phyloP scores from a whole-genome alignment of 2,329 filamentous ascomycete species.

The Epichloe scottii region DNA sequence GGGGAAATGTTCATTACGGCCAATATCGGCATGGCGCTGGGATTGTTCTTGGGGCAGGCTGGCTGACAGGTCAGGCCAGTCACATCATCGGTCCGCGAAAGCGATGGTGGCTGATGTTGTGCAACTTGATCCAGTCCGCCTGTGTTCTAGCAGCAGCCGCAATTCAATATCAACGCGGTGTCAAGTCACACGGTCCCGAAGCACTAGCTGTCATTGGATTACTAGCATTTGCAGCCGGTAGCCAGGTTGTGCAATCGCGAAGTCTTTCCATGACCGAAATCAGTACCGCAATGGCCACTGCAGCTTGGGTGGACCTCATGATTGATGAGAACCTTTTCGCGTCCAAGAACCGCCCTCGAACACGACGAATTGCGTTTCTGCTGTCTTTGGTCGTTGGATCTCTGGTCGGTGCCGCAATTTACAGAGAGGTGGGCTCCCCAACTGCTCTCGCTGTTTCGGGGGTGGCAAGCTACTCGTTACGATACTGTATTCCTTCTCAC shows the following conservation, averaged over 20 bases:
- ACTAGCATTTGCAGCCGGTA: slow-evolving; percentile 42
- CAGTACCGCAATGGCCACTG: slow-evolving; percentile 52
- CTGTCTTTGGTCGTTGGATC: slow-evolving; percentile 32
- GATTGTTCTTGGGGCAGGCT: slow-evolving; percentile 42
- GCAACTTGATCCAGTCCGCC: slow-evolving; percentile 40
- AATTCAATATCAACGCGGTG: slow-evolving; percentile 31
- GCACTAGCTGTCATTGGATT: slow-evolving; percentile 35
- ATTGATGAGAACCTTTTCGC: slow-evolving; percentile 39
- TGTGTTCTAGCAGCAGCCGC: slow-evolving; percentile 41
- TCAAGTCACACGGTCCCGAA: slow-evolving; percentile 19
- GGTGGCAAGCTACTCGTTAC: slow-evolving; percentile 14
- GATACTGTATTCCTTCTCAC: slow-evolving; percentile 11
- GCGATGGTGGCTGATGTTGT: slow-evolving; percentile 40
- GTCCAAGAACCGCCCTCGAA: slow-evolving; percentile 34
- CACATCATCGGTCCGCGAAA: slow-evolving; percentile 37
- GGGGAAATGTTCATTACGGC: slow-evolving; percentile 35
- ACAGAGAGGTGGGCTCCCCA: slow-evolving; percentile 12
- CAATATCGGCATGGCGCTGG: slow-evolving; percentile 43
- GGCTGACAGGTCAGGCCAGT: slow-evolving; percentile 43
- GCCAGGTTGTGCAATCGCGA: slow-evolving; percentile 45
- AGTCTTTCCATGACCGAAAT: slow-evolving; percentile 46
- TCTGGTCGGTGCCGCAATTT: slow-evolving; percentile 39
- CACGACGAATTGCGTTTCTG: slow-evolving; percentile 37
- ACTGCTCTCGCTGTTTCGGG: slow-evolving; percentile 14
- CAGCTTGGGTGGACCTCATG: slow-evolving; percentile 47